Conservation (phyloP, 768 basidiomycete genomes). For the Paxillus involutus region DNA sequence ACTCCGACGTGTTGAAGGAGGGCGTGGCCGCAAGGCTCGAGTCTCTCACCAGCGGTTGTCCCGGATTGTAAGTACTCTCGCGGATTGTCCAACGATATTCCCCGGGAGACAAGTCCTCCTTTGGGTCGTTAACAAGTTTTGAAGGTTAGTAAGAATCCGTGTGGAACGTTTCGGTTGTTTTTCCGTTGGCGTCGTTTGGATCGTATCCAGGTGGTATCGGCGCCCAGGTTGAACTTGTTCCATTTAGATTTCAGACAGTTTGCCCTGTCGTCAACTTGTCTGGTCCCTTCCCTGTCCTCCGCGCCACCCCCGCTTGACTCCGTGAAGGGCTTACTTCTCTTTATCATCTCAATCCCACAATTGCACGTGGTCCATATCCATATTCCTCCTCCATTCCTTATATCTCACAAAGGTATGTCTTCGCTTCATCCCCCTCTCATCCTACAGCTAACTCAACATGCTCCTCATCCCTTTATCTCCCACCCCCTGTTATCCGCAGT, state of each 20-base stretch:
- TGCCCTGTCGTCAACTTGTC: not conserved
- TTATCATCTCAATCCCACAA: slow-evolving; percentile 3
- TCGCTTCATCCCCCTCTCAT: not conserved
- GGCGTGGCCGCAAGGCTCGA: not conserved
- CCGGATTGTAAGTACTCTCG: not conserved
- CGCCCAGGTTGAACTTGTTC: not conserved
- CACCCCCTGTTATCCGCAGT: slow-evolving; percentile 22
- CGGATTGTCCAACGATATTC: slow-evolving; percentile 4
- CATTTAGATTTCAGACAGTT: not conserved
- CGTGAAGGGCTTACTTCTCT: not conserved
- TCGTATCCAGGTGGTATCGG: not conserved
- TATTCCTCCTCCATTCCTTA: slow-evolving; percentile 3
- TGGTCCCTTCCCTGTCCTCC: slow-evolving; percentile 7
- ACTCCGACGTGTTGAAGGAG: slow-evolving; percentile 8
- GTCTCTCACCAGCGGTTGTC: slow-evolving; percentile 2
- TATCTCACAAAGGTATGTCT: slow-evolving; percentile 14
- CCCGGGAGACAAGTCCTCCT: not conserved
- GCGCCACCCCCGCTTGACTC: slow-evolving; percentile 9
- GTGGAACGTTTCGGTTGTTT: slow-evolving; percentile 1
- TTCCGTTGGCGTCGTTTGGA: not conserved
- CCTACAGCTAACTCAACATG: not conserved
- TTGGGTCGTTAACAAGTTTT: slow-evolving; percentile 2
- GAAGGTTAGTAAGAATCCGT: slow-evolving; percentile 6
- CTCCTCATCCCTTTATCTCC: slow-evolving; percentile 23
- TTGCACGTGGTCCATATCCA: slow-evolving; percentile 9